Base-by-base conservation (phyloP, 805 yeast genomes). In the Crinitomyces ghanaensis region DNA sequence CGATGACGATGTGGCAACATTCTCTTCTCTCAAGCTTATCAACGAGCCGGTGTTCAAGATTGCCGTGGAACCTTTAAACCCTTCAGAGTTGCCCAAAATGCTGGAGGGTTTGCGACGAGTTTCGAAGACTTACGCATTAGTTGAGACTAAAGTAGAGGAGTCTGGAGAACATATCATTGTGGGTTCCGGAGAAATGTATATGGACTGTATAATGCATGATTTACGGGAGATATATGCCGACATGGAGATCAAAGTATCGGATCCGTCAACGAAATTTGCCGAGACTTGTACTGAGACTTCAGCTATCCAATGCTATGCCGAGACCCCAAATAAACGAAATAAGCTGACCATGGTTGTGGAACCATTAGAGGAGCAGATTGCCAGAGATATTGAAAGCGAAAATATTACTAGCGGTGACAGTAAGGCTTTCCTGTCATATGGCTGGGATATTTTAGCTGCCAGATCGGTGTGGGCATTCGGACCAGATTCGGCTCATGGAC, bases 101-200 rank as follows among this genome's bases (percentile, higher is more conserved):
- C 59, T 77, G 9, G 74, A 71, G n/a, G 86, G 84, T 0, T 57
- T 91, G 30, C 64, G 78, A 37, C 69, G 64, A 36, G 57, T 81
- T 19, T 68, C 68, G 45, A 70, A 68, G 43, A 60, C 76, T 1
- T 86, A 82, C 49, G 66, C 78, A 6, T 77, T 85, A 3, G 63
- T 74, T 23, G 66, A 66, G 14, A 60, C 81, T n/a, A 72, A 68
- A 41, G 83, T 79, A 1, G 95, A 84, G 51, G 93, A 82, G 43
- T 78, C 86, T 33, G 95, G 96, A 2, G 96, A 85, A 46, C 83
- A 79, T 50, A 74, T 75, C 1, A 52, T 91, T 0, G 48, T 75
- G 18, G 95, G 91, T 0, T 71, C 83, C 6, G 98, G 98, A 5
- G 97, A 91, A 49, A 46, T 88, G 12, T 83, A 82, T 49, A 53